Conservation (phyloP, 2,329 filamentous ascomycete species). For the Alternaria alternata region DNA sequence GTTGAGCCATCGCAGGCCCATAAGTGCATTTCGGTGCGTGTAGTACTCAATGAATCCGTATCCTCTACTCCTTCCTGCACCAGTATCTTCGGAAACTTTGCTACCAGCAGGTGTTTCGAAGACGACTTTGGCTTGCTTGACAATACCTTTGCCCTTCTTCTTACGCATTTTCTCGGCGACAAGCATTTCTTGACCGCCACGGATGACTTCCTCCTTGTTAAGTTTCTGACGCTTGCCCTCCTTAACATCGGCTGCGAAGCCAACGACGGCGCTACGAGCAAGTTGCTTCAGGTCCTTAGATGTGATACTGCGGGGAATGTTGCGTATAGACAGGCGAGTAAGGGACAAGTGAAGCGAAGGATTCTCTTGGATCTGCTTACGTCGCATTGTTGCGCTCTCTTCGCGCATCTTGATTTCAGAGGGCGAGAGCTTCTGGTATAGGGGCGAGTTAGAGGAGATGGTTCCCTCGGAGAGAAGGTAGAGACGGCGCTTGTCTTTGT, state of each 20-base stretch:
- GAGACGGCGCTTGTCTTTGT: constrained; percentile 88
- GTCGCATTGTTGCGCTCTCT: constrained; percentile 84
- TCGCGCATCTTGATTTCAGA: constrained; percentile 89
- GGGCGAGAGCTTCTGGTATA: constrained; percentile 78
- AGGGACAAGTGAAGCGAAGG: constrained; percentile 87
- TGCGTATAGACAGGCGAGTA: constrained; percentile 89
- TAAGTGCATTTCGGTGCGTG: constrained; percentile 90
- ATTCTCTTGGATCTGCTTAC: constrained; percentile 89
- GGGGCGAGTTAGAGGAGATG: constrained; percentile 76
- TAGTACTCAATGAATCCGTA: constrained; percentile 98
- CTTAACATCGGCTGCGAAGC: constrained; percentile 91
- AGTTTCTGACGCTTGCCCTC: constrained; percentile 76
- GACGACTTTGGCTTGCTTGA: constrained; percentile 92
- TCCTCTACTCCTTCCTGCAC: constrained; percentile 83
- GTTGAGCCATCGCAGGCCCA: constrained; percentile 94
- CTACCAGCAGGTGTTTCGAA: constrained; percentile 87
- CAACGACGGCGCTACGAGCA: constrained; percentile 90
- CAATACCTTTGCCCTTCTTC: constrained; percentile 82
- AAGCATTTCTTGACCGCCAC: constrained; percentile 81
- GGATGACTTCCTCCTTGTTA: constrained; percentile 85
- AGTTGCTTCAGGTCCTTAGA: constrained; percentile 91
- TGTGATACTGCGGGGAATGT: constrained; percentile 82
- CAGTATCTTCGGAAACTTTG: constrained; percentile 79
- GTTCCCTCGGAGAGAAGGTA: constrained; percentile 89
- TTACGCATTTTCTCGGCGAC: constrained; percentile 82